Conservation (phyloP, 306 rosid species). For the Cucumis melo region DNA sequence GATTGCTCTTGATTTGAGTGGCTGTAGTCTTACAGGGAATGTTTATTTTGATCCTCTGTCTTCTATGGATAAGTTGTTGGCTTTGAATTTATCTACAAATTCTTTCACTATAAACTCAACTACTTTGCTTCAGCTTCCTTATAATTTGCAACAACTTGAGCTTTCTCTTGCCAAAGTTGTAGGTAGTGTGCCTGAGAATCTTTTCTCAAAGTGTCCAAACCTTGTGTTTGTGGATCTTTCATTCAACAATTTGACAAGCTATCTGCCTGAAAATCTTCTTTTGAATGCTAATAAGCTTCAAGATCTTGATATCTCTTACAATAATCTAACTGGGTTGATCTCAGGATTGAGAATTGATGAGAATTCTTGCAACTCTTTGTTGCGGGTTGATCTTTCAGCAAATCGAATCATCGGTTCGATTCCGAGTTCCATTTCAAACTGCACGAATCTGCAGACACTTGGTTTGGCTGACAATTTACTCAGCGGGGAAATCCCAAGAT, state of each 20-base stretch:
- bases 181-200: conserved; percentile 52
- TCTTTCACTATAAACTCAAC: conserved; percentile 58
- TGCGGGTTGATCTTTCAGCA: conserved; percentile 51
- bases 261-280: conserved; percentile 47
- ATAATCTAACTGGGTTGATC: conserved; percentile 70
- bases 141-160: conserved; percentile 58
- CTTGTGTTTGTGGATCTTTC: conserved; percentile 56
- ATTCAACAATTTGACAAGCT: conserved; percentile 63
- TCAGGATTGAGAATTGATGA: conserved; percentile 38
- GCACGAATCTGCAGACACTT: conserved; percentile 49
- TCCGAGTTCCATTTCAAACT: conserved; percentile 59
- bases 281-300: conserved; percentile 43
- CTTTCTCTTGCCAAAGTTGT: conserved; percentile 45
- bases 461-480: conserved; percentile 39
- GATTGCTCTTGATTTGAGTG: conserved; percentile 51
- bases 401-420: conserved; percentile 51
- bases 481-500: conserved; percentile 57
- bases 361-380: conserved; percentile 44
- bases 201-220: conserved; percentile 60
- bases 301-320: conserved; percentile 60
- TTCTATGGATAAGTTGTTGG: conserved; percentile 52
- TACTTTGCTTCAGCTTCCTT: conserved; percentile 66
- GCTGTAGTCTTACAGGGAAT: conserved; percentile 27
- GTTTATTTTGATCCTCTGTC: conserved; percentile 46
- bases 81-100: conserved; percentile 49